Base-by-base conservation (phyloP, 805 yeast genomes). In the Peterozyma toletana region DNA sequence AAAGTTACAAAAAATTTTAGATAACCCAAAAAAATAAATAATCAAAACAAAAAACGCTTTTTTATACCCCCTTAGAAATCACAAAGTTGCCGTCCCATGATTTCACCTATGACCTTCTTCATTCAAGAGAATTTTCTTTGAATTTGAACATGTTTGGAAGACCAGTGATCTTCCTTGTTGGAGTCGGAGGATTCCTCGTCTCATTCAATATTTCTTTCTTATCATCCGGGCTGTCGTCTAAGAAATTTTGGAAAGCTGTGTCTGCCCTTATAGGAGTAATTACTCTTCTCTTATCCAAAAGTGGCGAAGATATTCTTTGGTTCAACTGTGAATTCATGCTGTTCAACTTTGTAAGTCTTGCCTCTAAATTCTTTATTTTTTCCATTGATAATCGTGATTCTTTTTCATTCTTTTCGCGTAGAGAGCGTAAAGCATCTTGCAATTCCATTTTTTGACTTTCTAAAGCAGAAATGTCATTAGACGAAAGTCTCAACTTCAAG, bases 401-500 rank as follows among this genome's bases (percentile, higher is more conserved):
- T 38, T 48, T 50, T 18, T 58, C 62, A 36, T 50, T 50, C 40
- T 55, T 52, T 30, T 50, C 53, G 41, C 56, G 60, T 42, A 58
- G 50, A 39, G 55, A 50, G 34, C 51, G 58, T 38, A 62, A 46
- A 0, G 60, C 63, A 30, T 59, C 63, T 29, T 62, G 44, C 33
- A 63, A 40, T 9, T 55, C 59, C 39, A 61, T 62, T 33, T 58
- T 49, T 45, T 64, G 67, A 16, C 49, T 46, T 41, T 56, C 57
- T 18, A 59, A 39, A 30, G 55, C 53, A 30, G 47, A 49, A 11
- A 52, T 49, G 14, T 49, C 52, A 9, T 50, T 40, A 13, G 47
- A n/a, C 4, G 48, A 39, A 60, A 41, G 57, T 56, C 57, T 71
- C 63, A 38, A 65, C 58, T 49, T 67, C 52, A 62, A 45, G 17